phyloP scores from a whole-genome alignment of 331 rosid genomes.

The Quercus phellos region DNA sequence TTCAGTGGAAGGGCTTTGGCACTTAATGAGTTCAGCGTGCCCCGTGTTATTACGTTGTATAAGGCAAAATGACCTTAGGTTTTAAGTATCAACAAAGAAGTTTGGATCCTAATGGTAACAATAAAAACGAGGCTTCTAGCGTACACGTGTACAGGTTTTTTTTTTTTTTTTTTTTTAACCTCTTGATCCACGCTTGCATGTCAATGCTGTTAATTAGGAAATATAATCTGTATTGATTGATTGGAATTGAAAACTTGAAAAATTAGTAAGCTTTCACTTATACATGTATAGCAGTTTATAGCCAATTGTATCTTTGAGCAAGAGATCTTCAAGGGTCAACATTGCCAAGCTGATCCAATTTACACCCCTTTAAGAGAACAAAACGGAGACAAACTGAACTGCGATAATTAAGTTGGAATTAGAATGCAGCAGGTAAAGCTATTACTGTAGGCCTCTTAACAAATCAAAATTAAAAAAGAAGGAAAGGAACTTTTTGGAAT shows the following conservation, averaged over 20 bases:
- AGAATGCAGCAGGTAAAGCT: neutral
- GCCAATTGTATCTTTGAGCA: neutral
- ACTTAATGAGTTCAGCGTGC: no score
- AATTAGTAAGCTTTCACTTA: neutral
- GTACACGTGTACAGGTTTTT: no score
- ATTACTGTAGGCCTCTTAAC: neutral
- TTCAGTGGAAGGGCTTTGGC: no score
- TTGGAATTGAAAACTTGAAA: neutral
- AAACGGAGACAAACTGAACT: neutral
- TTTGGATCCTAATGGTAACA: no score
- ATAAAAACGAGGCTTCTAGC: no score
- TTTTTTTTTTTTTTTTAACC: no score
- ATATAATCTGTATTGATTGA: neutral
- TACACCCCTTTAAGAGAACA: neutral
- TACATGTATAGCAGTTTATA: neutral
- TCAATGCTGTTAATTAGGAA: neutral
- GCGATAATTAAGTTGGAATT: neutral
- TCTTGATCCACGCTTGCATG: no score
- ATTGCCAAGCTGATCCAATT: neutral
- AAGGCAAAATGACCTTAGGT: no score
- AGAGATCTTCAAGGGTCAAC: neutral
- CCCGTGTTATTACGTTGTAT: no score
- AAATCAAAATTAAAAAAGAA: constrained; percentile 17
- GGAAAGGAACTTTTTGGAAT: constrained; percentile 25
- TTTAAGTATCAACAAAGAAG: no score